Percentiles rank a stretch among this genome's conserved stretches.
Evolutionary conservation across 1,284 basidiomycete genomes (phyloP).

Genomic region (Heterobasidion parviporum): DNA sequence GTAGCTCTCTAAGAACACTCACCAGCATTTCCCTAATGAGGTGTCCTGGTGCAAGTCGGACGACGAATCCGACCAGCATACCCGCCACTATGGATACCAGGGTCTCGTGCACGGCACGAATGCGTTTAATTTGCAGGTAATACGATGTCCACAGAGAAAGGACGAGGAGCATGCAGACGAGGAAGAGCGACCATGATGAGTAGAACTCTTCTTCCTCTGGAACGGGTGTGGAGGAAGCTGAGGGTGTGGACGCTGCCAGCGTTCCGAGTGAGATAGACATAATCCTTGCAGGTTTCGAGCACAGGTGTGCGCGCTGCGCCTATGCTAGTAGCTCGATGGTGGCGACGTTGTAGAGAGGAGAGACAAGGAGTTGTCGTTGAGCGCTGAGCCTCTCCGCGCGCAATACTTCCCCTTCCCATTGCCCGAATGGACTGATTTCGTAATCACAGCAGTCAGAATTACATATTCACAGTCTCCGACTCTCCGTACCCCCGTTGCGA

Average conservation of each 20-base stretch:
- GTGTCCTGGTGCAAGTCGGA: slow-evolving; percentile 86
- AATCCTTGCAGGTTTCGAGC: neutral
- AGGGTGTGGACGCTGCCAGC: slow-evolving; percentile 6
- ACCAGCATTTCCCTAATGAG: slow-evolving; percentile 97
- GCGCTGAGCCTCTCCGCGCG: neutral
- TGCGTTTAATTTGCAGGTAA: slow-evolving; percentile 94
- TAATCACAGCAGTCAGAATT: no score
- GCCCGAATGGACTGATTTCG: no score
- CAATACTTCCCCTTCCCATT: neutral
- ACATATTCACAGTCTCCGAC: no score
- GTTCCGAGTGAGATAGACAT: neutral
- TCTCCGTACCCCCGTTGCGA: no score
- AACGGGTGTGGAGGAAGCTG: slow-evolving; percentile 27
- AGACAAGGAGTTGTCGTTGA: neutral
- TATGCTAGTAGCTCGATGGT: neutral
- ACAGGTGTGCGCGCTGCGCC: neutral
- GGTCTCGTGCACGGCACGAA: slow-evolving; percentile 95
- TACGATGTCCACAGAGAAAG: slow-evolving; percentile 95
- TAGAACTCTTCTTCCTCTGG: slow-evolving; percentile 83
- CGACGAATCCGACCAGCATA: slow-evolving; percentile 91
- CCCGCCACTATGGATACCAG: slow-evolving; percentile 93
- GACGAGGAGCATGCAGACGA: slow-evolving; percentile 91
- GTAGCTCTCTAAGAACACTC: slow-evolving; percentile 27
- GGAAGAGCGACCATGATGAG: slow-evolving; percentile 90
- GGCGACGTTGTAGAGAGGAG: neutral